Evolutionary conservation across 2,329 filamentous ascomycete species (phyloP).

Genomic region (Westerdykella sp.): DNA sequence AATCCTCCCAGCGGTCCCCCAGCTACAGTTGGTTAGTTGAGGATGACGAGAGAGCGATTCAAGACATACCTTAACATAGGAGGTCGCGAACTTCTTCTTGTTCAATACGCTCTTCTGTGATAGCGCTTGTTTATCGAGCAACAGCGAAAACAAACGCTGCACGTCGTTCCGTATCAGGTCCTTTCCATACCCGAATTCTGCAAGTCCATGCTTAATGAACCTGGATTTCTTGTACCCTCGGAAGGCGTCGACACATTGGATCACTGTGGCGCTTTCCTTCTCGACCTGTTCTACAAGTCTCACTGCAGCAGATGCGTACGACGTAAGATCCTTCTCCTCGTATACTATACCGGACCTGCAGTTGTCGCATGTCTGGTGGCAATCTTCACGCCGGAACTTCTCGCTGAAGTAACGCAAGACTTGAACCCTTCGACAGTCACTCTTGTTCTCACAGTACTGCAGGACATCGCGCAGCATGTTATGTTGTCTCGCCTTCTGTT

Average conservation of each 20-base stretch:
- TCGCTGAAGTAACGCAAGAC: conserved; percentile 95
- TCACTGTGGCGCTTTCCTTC: conserved; percentile 53
- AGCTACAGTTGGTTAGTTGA: conserved; percentile 27
- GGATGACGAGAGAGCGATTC: not conserved
- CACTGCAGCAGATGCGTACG: conserved; percentile 66
- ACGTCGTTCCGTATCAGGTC: conserved; percentile 67
- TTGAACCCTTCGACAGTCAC: conserved; percentile 79
- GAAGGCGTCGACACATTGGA: conserved; percentile 79
- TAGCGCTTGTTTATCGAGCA: conserved; percentile 69
- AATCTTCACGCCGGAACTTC: conserved; percentile 64
- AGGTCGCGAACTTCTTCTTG: conserved; percentile 60
- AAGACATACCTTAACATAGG: conserved; percentile 61
- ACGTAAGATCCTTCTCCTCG: conserved; percentile 68
- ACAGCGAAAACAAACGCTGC: conserved; percentile 73
- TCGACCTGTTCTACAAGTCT: conserved; percentile 57
- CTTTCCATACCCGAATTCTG: conserved; percentile 61
- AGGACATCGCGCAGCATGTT: conserved; percentile 81
- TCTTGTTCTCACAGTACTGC: conserved; percentile 82
- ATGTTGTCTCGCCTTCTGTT: conserved; percentile 78
- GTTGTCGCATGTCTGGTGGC: conserved; percentile 77
- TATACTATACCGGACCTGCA: conserved; percentile 69
- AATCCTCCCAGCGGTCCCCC: conserved; percentile 42
- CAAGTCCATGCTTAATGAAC: conserved; percentile 47
- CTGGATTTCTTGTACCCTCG: conserved; percentile 61
- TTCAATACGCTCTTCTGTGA: conserved; percentile 63